A percentile compares a stretch with the other conserved stretches of the same genome.
Conservation (phyloP, 2,329 filamentous ascomycete species). For the Sclerotinia sclerotiorum region DNA sequence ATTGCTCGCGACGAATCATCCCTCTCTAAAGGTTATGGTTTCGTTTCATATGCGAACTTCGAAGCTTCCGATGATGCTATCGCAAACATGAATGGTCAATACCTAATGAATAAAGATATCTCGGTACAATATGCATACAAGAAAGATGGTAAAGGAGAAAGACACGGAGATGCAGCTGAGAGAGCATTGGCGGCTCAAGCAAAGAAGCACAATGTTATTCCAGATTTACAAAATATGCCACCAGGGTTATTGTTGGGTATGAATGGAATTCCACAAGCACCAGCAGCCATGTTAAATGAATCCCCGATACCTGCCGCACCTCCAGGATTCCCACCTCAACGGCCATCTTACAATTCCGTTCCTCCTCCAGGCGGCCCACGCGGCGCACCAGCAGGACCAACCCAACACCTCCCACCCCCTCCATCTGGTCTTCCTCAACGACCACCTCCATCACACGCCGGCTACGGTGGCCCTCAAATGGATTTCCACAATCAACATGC, state of each 20-base stretch:
- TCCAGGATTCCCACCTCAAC: conserved; percentile 34
- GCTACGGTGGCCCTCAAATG: conserved; percentile 63
- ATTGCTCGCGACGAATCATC: conserved; percentile 87
- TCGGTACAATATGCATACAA: conserved; percentile 98
- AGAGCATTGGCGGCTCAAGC: conserved; percentile 87
- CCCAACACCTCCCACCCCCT: conserved; percentile 52
- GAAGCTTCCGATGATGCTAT: conserved; percentile 91
- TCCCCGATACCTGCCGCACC: conserved; percentile 28
- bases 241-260: conserved; percentile 41
- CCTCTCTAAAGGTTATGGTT: conserved; percentile 91
- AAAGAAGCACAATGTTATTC: conserved; percentile 89
- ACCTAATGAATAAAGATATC: conserved; percentile 94
- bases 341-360: conserved; percentile 36
- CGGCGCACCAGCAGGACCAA: conserved; percentile 45
- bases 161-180: conserved; percentile 93
- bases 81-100: conserved; percentile 91
- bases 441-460: conserved; percentile 67
- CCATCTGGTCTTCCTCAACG: conserved; percentile 58
- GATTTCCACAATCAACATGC: conserved; percentile 46
- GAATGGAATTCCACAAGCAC: conserved; percentile 46
- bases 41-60: conserved; percentile 90
- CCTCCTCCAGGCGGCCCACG: conserved; percentile 39
- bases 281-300: conserved; percentile 43
- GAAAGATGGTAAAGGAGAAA: conserved; percentile 96
- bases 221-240: conserved; percentile 53